These are phyloP conservation scores for Saccharomyces hybrid DNA, from an alignment of 1,139 yeast species.

Conservation along the genomic window DNA sequence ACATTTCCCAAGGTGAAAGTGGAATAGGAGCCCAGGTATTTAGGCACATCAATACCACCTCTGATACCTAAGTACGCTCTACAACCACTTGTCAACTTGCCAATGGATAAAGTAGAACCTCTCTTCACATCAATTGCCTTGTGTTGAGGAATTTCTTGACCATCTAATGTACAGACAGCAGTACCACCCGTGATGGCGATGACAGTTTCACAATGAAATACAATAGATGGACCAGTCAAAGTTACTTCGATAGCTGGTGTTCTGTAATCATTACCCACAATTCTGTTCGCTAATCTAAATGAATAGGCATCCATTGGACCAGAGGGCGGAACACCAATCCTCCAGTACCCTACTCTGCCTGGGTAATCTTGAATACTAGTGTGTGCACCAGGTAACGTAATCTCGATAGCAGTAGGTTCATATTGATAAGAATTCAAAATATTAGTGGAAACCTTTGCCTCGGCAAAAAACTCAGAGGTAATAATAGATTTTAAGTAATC, in stretches of 20 bases:
- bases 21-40: slow-evolving; percentile 88
- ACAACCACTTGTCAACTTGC: slow-evolving; percentile 76
- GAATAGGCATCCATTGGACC: slow-evolving; percentile 97
- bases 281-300: slow-evolving; percentile 78
- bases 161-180: slow-evolving; percentile 61
- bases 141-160: slow-evolving; percentile 51
- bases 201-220: slow-evolving; percentile 73
- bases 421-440: slow-evolving; percentile 78
- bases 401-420: slow-evolving; percentile 76
- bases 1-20: slow-evolving; percentile 91
- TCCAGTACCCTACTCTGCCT: slow-evolving; percentile 86
- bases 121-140: slow-evolving; percentile 59
- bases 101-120: slow-evolving; percentile 75
- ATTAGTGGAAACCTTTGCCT: slow-evolving; percentile 79
- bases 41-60: slow-evolving; percentile 91
- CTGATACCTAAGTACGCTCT: slow-evolving; percentile 84
- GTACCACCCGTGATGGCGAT: slow-evolving; percentile 84
- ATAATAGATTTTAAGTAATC: slow-evolving; percentile 86
- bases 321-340: slow-evolving; percentile 94
- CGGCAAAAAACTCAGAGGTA: slow-evolving; percentile 72
- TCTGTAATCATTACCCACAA: slow-evolving; percentile 74
- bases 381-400: slow-evolving; percentile 82
- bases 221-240: slow-evolving; percentile 73
- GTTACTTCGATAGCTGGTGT: slow-evolving; percentile 93
- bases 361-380: slow-evolving; percentile 96